A percentile compares a stretch with the other conserved stretches of the same genome.
phyloP scores from a whole-genome alignment of 1,284 basidiomycete species.

The Ceratobasidium theobromae region DNA sequence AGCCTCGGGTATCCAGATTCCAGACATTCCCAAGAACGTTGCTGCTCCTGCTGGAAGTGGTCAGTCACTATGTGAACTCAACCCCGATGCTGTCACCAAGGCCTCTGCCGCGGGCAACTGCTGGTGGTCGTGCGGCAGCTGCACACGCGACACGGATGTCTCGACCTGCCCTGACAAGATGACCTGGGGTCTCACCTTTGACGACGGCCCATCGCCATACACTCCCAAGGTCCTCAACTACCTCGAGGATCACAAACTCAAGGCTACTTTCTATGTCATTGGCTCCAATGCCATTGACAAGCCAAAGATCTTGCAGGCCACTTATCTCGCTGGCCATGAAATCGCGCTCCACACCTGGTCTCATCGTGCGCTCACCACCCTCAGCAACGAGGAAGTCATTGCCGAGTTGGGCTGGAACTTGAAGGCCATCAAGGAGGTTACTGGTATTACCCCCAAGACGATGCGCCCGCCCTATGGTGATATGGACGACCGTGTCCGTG shows the following conservation, averaged over 20 bases:
- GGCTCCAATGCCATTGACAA: slow-evolving; percentile 66
- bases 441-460: slow-evolving; percentile 69
- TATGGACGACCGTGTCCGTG: slow-evolving; percentile 85
- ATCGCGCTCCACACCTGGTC: slow-evolving; percentile 31
- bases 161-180: slow-evolving; percentile 74
- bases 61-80: slow-evolving; percentile 17
- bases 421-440: slow-evolving; percentile 69
- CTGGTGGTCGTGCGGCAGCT: slow-evolving; percentile 75
- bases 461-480: slow-evolving; percentile 50
- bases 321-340: slow-evolving; percentile 80
- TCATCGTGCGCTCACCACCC: slow-evolving; percentile 47
- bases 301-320: slow-evolving; percentile 73
- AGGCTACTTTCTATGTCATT: slow-evolving; percentile 89
- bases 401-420: slow-evolving; percentile 93
- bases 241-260: slow-evolving; percentile 64
- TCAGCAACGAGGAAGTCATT: slow-evolving; percentile 85
- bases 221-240: slow-evolving; percentile 77
- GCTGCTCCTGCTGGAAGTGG: slow-evolving; percentile 36
- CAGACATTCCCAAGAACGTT: slow-evolving; percentile 43
- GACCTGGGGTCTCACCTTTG: slow-evolving; percentile 82
- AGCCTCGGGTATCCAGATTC: slow-evolving; percentile 32
- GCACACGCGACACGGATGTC: slow-evolving; percentile 70
- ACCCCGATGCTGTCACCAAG: slow-evolving; percentile 34
- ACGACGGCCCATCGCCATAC: slow-evolving; percentile 81
- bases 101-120: slow-evolving; percentile 36